Base-by-base conservation (phyloP, 306 rosid genomes). In the Hylodesmum podocarpum region DNA sequence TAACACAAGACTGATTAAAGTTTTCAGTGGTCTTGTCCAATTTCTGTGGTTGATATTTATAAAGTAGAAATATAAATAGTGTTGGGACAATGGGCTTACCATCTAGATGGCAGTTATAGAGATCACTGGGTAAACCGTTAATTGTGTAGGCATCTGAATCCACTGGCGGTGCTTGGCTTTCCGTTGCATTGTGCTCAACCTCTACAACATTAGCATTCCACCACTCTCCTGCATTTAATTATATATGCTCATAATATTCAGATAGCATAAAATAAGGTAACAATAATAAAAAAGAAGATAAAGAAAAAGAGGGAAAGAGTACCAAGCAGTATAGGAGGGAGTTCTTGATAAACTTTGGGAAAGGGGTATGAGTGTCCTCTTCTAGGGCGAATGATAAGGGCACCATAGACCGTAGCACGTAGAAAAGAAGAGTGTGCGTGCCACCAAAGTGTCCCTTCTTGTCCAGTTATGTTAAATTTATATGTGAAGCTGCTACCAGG, bases 361-460 rank as follows among this genome's bases (percentile, higher is more conserved):
- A 81, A 90, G 0, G 93, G 89, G 70, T 81, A 87, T 0, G 66
- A 49, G 29, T 2, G 64, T 28, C 80, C 81, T 2, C 8, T 9
- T 16, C 57, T 58, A 0, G 97, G 94, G 0, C 66, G 78, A 71
- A 93, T 84, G 61, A 93, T 44, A 54, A 93, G 89, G 1, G 94
- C 91, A 1, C 96, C 93, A 31, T 87, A 46, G 4, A 93, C 88
- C 2, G 87, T 84, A 4, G 96, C 81, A 2, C 96, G 96, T 22
- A 93, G 87, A 85, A 82, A 78, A 3, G 89, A 76, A 0, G 80
- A 58, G 67, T 90, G 94, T 0, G 94, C 90, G 72, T 93, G 94
- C 96, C 96, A 90, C 92, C 96, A 93, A 14, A 90, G 89, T 8
- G 94, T 93, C 0, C 97, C 96, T 39, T 93, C 96, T 70, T 93